These are phyloP conservation scores for Stylonectria norvegica DNA, from an alignment of 2,329 filamentous ascomycete species.

Conservation along the genomic window DNA sequence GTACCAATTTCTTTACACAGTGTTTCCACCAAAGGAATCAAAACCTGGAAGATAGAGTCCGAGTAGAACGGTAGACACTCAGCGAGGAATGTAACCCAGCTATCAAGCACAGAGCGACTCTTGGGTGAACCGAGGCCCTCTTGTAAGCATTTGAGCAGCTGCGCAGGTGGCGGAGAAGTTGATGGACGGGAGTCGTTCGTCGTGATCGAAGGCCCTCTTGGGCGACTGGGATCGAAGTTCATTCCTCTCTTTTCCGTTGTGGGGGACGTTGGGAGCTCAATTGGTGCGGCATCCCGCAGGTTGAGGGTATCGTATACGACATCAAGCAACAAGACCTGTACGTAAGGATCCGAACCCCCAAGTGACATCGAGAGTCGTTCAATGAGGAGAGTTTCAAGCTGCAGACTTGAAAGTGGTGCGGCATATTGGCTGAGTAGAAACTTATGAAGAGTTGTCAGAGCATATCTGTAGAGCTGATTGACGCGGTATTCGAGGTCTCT, in stretches of 20 bases:
- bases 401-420: constrained; percentile 54
- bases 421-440: constrained; percentile 64
- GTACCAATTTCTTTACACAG: constrained; percentile 73
- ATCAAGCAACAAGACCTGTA: constrained; percentile 76
- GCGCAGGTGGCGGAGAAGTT: constrained; percentile 54
- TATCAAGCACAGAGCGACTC: constrained; percentile 77
- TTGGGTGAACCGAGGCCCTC: constrained; percentile 72
- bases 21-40: constrained; percentile 88
- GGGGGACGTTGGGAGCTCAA: constrained; percentile 43
- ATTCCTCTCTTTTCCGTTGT: constrained; percentile 45
- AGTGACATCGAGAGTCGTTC: constrained; percentile 63
- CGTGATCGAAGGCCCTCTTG: constrained; percentile 38
- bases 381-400: constrained; percentile 69
- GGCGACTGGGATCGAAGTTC: constrained; percentile 40
- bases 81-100: constrained; percentile 83
- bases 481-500: constrained; percentile 41
- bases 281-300: constrained; percentile 48
- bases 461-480: constrained; percentile 66
- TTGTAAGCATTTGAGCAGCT: constrained; percentile 80
- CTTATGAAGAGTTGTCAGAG: constrained; percentile 67
- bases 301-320: constrained; percentile 73
- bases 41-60: constrained; percentile 80
- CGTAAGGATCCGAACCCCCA: constrained; percentile 59
- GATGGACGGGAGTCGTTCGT: constrained; percentile 25
- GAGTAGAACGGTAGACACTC: constrained; percentile 82